Conservation (phyloP, 371 early-diverging fungal species). For the Lichtheimia hyalospora region DNA sequence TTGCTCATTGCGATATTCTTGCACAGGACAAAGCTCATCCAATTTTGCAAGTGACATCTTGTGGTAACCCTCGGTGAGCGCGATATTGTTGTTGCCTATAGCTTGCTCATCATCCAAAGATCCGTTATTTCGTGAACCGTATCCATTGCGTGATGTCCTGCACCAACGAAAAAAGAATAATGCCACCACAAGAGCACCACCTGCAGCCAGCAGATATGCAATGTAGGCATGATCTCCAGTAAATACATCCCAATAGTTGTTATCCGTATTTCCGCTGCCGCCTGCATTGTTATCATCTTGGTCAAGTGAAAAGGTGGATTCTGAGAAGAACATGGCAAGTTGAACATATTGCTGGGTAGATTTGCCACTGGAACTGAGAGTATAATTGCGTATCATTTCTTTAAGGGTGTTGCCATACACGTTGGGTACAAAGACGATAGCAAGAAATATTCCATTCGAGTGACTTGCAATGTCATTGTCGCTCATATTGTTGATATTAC, state of each 20-base stretch:
- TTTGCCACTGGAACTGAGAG: not conserved
- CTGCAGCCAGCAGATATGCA: conserved; percentile 38
- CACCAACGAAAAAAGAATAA: conserved; percentile 38
- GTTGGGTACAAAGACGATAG: conserved; percentile 31
- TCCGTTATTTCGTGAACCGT: too few species aligned
- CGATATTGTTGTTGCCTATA: too few species aligned
- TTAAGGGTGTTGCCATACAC: conserved; percentile 15
- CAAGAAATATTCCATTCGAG: conserved; percentile 15
- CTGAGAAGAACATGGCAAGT: conserved; percentile 5
- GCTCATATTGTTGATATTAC: conserved; percentile 29
- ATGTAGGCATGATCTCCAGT: conserved; percentile 30
- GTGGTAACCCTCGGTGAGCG: not conserved
- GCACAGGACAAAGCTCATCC: conserved; percentile 11
- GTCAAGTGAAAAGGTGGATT: conserved; percentile 1
- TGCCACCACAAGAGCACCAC: conserved; percentile 23
- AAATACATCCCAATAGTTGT: conserved; percentile 7
- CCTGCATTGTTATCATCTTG: not conserved
- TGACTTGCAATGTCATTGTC: conserved; percentile 29
- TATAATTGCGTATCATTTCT: conserved; percentile 4
- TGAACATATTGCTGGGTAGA: conserved; percentile 10
- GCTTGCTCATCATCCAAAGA: too few species aligned
- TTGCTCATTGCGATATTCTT: conserved; percentile 6
- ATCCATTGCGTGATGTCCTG: conserved; percentile 8
- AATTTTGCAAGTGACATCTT: conserved; percentile 16
- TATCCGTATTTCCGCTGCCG: not conserved